A percentile compares a stretch with the other conserved stretches of the same genome.
Conservation (phyloP, 345 rosid species). For the Bruguiera gymnorhiza region DNA sequence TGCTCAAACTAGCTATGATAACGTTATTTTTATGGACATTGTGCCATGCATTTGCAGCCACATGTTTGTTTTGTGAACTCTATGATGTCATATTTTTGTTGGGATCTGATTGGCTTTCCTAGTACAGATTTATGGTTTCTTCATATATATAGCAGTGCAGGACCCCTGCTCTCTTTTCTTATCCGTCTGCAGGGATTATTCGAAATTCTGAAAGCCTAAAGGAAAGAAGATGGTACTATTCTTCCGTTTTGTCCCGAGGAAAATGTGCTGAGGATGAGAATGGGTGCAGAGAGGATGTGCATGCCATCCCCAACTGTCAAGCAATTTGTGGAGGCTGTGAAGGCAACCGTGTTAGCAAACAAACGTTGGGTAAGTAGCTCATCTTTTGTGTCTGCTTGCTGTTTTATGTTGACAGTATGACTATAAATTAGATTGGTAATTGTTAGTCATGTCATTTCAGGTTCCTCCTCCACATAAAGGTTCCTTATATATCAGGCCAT, state of each 20-base stretch:
- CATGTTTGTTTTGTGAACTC: too few relatives aligned
- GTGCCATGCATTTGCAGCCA: too few relatives aligned
- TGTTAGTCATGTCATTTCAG: constrained; percentile 14
- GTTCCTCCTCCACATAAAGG: constrained; percentile 69
- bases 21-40: too few relatives aligned
- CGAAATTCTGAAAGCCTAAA: constrained; percentile 45
- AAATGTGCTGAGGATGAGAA: constrained; percentile 43
- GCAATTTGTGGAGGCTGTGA: constrained; percentile 40
- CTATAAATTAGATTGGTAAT: neutral
- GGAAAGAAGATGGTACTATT: constrained; percentile 29
- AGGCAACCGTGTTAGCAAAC: constrained; percentile 41
- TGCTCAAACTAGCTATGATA: too few relatives aligned
- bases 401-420: neutral
- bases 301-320: constrained; percentile 41
- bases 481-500: constrained; percentile 57
- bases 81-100: too few relatives aligned
- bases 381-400: neutral
- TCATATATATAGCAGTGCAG: too few relatives aligned
- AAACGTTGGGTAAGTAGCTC: constrained; percentile 35
- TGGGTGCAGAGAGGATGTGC: constrained; percentile 43
- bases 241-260: constrained; percentile 42
- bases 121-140: too few relatives aligned
- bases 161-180: neutral
- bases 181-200: constrained; percentile 34
- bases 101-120: too few relatives aligned